Conservation (phyloP, 305 asterid genomes). For the Solanum hybrid region DNA sequence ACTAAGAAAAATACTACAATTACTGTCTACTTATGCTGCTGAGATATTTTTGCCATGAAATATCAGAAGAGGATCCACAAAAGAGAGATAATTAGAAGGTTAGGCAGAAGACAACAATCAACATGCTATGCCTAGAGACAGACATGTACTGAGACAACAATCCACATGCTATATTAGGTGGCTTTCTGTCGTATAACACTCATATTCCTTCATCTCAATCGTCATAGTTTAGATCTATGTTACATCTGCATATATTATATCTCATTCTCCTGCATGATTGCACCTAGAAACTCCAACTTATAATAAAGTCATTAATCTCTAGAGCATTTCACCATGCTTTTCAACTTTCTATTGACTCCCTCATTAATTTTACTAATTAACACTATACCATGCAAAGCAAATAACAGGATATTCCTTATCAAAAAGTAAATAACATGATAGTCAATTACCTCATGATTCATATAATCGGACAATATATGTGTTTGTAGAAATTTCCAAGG, state of each 20-base stretch:
- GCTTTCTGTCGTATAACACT: background rate
- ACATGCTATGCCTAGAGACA: background rate
- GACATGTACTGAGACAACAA: background rate
- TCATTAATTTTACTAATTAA: background rate
- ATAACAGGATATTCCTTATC: constrained; percentile 3
- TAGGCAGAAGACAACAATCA: background rate
- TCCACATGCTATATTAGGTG: background rate
- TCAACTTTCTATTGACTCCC: background rate
- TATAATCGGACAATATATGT: constrained; percentile 75
- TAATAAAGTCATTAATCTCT: background rate
- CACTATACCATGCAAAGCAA: background rate
- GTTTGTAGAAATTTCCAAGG: constrained; percentile 76
- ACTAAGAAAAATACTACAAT: background rate
- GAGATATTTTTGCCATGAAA: background rate
- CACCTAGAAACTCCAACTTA: background rate
- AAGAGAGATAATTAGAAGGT: background rate
- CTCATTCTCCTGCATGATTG: background rate
- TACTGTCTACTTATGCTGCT: background rate
- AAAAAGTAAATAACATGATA: constrained; percentile 9
- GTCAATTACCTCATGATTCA: constrained; percentile 72
- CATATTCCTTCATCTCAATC: background rate
- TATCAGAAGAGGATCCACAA: background rate
- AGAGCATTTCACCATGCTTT: background rate
- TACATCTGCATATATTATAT: background rate
- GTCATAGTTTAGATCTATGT: background rate